Base-by-base conservation (phyloP, 495 filamentous ascomycete species). In the Xylaria sp. region DNA sequence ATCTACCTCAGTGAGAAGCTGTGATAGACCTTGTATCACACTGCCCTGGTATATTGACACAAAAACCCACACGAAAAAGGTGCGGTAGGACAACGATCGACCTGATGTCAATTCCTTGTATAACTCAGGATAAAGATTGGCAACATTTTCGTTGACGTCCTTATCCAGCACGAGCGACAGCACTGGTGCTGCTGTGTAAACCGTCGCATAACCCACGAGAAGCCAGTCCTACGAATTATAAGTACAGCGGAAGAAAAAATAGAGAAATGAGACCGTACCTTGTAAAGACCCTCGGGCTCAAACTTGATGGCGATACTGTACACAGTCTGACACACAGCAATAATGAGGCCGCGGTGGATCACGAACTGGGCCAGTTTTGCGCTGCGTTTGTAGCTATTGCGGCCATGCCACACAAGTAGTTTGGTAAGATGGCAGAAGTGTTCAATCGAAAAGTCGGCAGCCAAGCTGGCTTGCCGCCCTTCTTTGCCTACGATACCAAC, bases 401-500 rank as follows among this genome's bases (percentile, higher is more conserved):
- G 89, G 1, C 97, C 97, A 76, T 99, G 97, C 97, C 97, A 99
- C 3, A 99, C 94, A 5, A 99, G 86, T 1, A 99, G 87, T 78
- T 98, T 98, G 35, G 94, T 97, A n/a, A 99, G 85, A 76, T 98
- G 93, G 75, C 90, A 92, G 83, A 99, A 99, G 75, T 97, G 93
- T 63, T 92, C 91, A 77, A 98, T 95, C 55, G 91, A 94, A 81
- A 99, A 98, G 77, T 99, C 97, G 3, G 97, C 97, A 0, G 97
- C 97, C 2, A 99, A 88, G 71, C 90, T 93, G 26, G 97, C 97
- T 82, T 99, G 97, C 17, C 93, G 90, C 21, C 97, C 97, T 81
- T 99, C 97, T 81, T 98, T 98, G 55, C 97, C 97, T 12, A 98
- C 97, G 71, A 99, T 98, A 41, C 97, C 97, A 69, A 99, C 94